Evolutionary conservation across 176 grass and related monocot species (phyloP).

Genomic region (Rhynchospora tenuis): DNA sequence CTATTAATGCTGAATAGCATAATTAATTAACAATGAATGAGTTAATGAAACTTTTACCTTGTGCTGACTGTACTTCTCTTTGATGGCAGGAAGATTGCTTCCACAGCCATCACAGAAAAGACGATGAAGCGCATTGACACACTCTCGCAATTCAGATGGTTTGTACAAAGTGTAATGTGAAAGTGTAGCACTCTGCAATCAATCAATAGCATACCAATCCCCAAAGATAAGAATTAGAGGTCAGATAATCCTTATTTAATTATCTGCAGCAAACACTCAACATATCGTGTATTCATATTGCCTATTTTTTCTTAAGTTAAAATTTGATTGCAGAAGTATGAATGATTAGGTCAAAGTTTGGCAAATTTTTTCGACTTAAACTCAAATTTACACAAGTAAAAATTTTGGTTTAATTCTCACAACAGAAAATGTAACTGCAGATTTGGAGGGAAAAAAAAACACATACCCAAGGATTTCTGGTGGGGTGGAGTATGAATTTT

Average conservation of each 20-base stretch:
- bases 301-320: background rate
- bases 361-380: background rate
- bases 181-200: slow-evolving; percentile 72
- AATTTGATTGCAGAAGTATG: background rate
- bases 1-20: background rate
- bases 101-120: slow-evolving; percentile 58
- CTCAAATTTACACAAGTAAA: background rate
- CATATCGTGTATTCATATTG: no score
- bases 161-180: slow-evolving; percentile 80
- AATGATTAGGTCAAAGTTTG: background rate
- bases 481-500: slow-evolving; percentile 81
- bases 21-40: slow-evolving; percentile 6
- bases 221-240: background rate
- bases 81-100: slow-evolving; percentile 86
- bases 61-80: slow-evolving; percentile 97
- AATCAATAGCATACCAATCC: slow-evolving; percentile 1
- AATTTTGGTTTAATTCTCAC: background rate
- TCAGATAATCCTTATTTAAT: background rate
- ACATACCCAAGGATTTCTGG: slow-evolving; percentile 77
- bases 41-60: slow-evolving; percentile 41
- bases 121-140: slow-evolving; percentile 58
- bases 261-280: background rate
- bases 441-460: background rate
- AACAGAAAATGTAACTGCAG: background rate
- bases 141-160: slow-evolving; percentile 53